Conservation (phyloP, 345 rosid species). For the Laguncularia racemosa region DNA sequence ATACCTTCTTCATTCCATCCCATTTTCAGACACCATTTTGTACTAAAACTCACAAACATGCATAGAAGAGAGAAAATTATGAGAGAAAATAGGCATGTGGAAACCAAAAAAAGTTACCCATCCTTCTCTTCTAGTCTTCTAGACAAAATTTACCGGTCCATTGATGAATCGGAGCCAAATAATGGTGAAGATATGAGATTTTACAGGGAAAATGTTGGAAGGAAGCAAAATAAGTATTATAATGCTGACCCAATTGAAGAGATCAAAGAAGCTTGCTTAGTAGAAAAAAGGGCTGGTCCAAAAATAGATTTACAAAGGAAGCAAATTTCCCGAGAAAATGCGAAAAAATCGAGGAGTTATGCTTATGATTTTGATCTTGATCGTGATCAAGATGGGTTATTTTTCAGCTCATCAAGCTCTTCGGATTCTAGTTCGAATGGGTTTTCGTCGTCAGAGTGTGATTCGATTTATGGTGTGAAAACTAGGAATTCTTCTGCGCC, state of each 20-base stretch:
- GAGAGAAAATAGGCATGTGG: conserved; percentile 19
- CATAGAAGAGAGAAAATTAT: conserved; percentile 27
- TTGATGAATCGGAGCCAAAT: conserved; percentile 35
- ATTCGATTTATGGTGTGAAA: conserved; percentile 35
- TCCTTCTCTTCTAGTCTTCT: conserved; percentile 89
- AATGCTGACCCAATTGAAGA: not conserved
- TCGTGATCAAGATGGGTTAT: conserved; percentile 37
- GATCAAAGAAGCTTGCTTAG: conserved; percentile 26
- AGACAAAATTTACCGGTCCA: conserved; percentile 86
- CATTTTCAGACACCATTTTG: conserved; percentile 1
- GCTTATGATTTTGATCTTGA: conserved; percentile 11
- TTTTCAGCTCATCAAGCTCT: conserved; percentile 72
- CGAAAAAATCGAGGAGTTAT: conserved; percentile 16
- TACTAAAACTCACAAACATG: conserved; percentile 13
- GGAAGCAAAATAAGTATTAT: conserved; percentile 20
- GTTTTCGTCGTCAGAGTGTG: conserved; percentile 81
- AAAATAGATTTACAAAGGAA: conserved; percentile 15
- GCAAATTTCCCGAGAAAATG: conserved; percentile 14
- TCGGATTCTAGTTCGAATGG: conserved; percentile 70
- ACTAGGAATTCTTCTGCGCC: conserved; percentile 29
- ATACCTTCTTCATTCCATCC: too few relatives aligned
- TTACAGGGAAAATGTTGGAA: conserved; percentile 29
- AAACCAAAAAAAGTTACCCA: conserved; percentile 30
- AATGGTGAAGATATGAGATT: conserved; percentile 26
- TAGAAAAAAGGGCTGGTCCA: conserved; percentile 36